Base-by-base conservation (phyloP, 208 protist species). In the Leishmania arabica region DNA sequence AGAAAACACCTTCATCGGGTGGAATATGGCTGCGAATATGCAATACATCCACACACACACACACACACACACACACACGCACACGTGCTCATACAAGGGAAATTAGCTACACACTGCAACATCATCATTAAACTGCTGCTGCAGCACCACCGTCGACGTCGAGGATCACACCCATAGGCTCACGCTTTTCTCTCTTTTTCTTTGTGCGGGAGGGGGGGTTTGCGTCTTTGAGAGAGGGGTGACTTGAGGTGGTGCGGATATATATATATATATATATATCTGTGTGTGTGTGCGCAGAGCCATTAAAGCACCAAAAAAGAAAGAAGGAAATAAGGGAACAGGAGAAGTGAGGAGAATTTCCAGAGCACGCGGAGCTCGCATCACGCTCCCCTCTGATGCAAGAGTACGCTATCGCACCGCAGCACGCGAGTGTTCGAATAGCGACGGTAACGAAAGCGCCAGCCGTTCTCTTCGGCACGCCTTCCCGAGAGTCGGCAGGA, bases 91-190 rank as follows among this genome's bases (percentile, higher is more conserved):
- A 74, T 37, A n/a, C 73, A 74, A 24, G 31, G 62, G 15, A 37
- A 66, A 66, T 66, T 21, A 66, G 31, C 62, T 66, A 66, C 62
- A 40, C 62, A 66, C 62, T 31, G 62, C 69, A 73, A 19, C 42
- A 73, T 53, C 69, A 53, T 53, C 7, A 34, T 54, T 13, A n/a
- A 54, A 53, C 69, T 73, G 69, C 69, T 73, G 69, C 45, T 37
- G 69, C 69, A 73, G 69, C 69, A 53, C 69, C 45, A 53, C 69
- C 69, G 40, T 15, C 69, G 45, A 15, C 69, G 24, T 77, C 58
- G 62, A 65, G 42, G 53, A 54, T 49, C 78, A 66, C 65, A 54
- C 51, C 51, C 17, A 76, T 45, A 42, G 27, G 49, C 15, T n/a
- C 47, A 58, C 31, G 49, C 31, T 72, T 51, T 49, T 72, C 31